Percentiles rank a stretch among this genome's conserved stretches.
Evolutionary conservation across 2,329 filamentous ascomycete species (phyloP).

Genomic region (Emergomyces orientalis): DNA sequence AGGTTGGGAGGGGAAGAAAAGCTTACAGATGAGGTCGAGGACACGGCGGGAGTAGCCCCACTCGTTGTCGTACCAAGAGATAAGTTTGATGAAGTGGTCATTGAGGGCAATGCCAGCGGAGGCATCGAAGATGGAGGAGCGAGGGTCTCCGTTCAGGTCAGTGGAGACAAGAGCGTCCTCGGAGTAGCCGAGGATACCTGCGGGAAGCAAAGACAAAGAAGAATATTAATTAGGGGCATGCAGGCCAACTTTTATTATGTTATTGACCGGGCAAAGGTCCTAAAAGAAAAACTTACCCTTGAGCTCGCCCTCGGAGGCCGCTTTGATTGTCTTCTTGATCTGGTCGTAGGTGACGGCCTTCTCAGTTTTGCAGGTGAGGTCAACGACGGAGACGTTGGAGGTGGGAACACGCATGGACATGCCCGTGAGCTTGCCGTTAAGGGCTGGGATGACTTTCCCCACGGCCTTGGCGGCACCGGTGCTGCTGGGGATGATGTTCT

Average conservation of each 20-base stretch:
- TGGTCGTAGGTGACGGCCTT: constrained; percentile 66
- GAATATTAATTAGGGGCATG: neutral
- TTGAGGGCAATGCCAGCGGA: constrained; percentile 99
- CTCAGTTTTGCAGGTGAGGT: constrained; percentile 88
- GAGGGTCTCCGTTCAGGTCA: constrained; percentile 83
- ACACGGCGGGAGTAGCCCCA: constrained; percentile 98
- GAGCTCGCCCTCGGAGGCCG: constrained; percentile 69
- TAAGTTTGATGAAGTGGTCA: constrained; percentile 97
- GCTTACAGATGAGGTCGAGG: constrained; percentile 57
- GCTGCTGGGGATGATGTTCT: constrained; percentile 99
- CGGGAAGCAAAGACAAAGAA: constrained; percentile 4
- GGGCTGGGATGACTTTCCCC: constrained; percentile 95
- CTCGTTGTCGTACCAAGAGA: constrained; percentile 99
- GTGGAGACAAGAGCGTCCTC: constrained; percentile 94
- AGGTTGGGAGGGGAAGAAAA: neutral
- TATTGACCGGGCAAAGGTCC: no score
- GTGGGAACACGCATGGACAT: constrained; percentile 99
- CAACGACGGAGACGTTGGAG: constrained; percentile 97
- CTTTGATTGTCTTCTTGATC: constrained; percentile 90
- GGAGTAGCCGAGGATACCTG: constrained; percentile 84
- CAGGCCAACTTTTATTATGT: no score
- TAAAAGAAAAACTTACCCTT: constrained; percentile 59
- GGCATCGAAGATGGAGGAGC: constrained; percentile 98
- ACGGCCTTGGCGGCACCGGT: constrained; percentile 99
- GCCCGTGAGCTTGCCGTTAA: constrained; percentile 99